Base-by-base conservation (phyloP, 1,284 basidiomycete species). In the Cystobasidium sp. region DNA sequence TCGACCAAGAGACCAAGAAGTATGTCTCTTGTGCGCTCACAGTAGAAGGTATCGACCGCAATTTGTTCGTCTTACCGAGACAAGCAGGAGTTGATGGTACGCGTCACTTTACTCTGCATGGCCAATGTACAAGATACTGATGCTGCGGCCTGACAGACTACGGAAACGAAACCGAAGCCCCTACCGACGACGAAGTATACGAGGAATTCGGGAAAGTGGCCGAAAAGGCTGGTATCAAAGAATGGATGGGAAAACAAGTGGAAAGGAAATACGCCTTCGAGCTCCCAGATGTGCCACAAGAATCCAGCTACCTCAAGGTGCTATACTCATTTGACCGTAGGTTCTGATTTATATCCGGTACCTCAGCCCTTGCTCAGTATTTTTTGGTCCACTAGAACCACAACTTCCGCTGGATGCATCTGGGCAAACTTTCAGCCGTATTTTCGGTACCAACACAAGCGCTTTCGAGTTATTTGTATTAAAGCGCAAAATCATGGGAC, bases 401-500 rank as follows among this genome's bases (percentile, higher is more conserved):
- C 55, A 88, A 77, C 85, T 96, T 20, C 91, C 92, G 0, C 84
- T 86, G 74, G 88, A 88, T 62, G 86, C 91, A 8, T 88, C 88
- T 39, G 94, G 93, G 66, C 88, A 90, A 6, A 96, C 92, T 49
- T 96, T 97, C 81, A 87, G 88, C 56, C 89, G 88, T 72, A 88
- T 97, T 12, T 92, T 98, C 79, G 96, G 97, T n/a, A 91, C 94
- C 10, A 93, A 90, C 78, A 95, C 94, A 0, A 92, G 85, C 71
- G 91, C 96, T 0, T 99, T 99, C 79, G 97, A 99, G 82, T 85
- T 95, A 8, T 88, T 99, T n/a, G 93, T 94, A 0, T 80, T 99
- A 69, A 98, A 98, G 83, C 88, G 94, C 47, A 94, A 94, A 83
- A 97, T 99, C 77, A 98, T 97, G 93, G 97, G 97, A 2, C 95